Evolutionary conservation across 164 flowering plant genomes (phyloP).

Genomic region (Macadamia integrifolia): DNA sequence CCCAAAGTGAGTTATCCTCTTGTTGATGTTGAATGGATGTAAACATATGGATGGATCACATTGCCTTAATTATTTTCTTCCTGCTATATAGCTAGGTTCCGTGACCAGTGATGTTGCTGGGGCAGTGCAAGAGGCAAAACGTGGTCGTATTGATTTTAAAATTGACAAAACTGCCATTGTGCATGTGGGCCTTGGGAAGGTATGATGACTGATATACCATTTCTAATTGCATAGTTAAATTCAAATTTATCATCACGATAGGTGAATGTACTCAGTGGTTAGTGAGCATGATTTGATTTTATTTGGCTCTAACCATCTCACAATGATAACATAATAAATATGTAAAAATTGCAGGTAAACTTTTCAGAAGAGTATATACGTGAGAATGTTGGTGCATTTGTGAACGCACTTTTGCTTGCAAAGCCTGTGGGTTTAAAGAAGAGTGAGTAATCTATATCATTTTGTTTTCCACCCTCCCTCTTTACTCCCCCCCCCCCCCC

Average conservation of each 20-base stretch:
- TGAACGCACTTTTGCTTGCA: conserved; percentile 83
- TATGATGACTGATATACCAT: conserved; percentile 14
- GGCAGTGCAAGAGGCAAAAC: conserved; percentile 69
- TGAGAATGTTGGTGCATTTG: conserved; percentile 87
- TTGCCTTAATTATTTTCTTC: conserved; percentile 7
- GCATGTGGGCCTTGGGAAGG: conserved; percentile 95
- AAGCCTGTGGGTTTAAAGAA: conserved; percentile 93
- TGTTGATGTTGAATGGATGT: neutral
- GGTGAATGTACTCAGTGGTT: neutral
- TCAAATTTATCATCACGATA: too few relatives aligned
- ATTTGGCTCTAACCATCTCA: conserved; percentile 6
- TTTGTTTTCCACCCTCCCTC: neutral
- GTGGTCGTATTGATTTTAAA: conserved; percentile 58
- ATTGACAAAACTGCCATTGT: conserved; percentile 89
- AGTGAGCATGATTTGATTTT: conserved; percentile 3
- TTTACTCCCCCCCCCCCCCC: conserved; percentile 15
- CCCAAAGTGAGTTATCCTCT: conserved; percentile 49
- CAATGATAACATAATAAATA: neutral
- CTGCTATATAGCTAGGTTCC: conserved; percentile 57
- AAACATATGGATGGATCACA: neutral
- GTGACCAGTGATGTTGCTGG: conserved; percentile 65
- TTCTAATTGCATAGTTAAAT: too few relatives aligned
- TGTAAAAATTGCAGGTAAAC: conserved; percentile 41
- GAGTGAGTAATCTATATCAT: conserved; percentile 48
- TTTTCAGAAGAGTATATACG: conserved; percentile 68